Evolutionary conservation across 176 grass and related monocot species (phyloP), one percentile per base, ranked within the genome.

Genomic region (Alopecurus myosuroides): DNA sequence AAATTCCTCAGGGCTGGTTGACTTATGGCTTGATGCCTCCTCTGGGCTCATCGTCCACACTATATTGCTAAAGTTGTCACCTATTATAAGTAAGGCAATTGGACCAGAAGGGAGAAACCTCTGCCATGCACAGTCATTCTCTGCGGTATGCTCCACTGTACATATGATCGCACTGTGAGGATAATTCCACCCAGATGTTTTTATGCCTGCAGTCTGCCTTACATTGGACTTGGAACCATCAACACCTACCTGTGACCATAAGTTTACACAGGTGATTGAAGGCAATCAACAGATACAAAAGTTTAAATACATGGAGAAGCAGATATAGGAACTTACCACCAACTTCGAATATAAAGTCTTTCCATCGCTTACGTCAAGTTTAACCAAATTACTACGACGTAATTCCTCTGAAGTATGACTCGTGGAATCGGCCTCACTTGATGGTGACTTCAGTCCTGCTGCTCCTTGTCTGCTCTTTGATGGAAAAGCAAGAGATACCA

Each of bases 11-110:
- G 80, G 18, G 73, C 79, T 93, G 89, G 95, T 95, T 51, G 77
- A 90, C 73, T 93, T 94, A 66, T 94, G 95, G 42, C 35, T 80
- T 0, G 30, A 70, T 68, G 95, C 82, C 36, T 93, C 91, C 58
- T 92, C 89, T 34, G 93, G 87, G 69, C 80, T 87, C 95, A 98
- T 98, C 89, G 95, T 98, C 95, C 95, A 98, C 39, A 98, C 95
- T 86, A 98, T 95, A 82, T 95, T 98, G 91, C 96, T 98, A 72
- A 92, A 98, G 30, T 83, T 93, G 45, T 90, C 67, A 3, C 93
- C 96, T 57, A 98, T 89, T 6, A 93, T 89, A 36, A 95, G 85
- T 55, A 95, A 85, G 61, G 96, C 96, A 23, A 98, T 90, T 26
- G 96, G 96, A 73, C 96, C 96, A 45, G 85, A 84, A 63, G 96